Evolutionary conservation across 2,329 filamentous ascomycete species (phyloP).

Genomic region (Cladosporium sphaerospermum): DNA sequence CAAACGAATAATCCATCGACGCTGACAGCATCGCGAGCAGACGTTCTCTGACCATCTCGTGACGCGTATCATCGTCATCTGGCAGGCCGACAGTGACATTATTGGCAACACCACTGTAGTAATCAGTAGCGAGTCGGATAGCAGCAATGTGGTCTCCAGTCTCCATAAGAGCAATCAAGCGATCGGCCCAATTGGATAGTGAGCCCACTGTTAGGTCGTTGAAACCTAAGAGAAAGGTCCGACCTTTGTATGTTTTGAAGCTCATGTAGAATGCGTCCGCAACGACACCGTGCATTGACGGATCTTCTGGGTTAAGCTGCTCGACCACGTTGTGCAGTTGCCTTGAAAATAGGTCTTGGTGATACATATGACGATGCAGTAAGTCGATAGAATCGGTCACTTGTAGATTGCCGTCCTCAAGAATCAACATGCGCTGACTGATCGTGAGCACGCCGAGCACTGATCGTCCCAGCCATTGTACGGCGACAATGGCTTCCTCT

Average conservation of each 20-base stretch:
- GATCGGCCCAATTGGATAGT: conserved; percentile 94
- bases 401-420: conserved; percentile 82
- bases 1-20: conserved; percentile 81
- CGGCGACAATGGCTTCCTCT: conserved; percentile 89
- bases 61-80: conserved; percentile 68
- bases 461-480: conserved; percentile 94
- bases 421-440: conserved; percentile 83
- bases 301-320: conserved; percentile 77
- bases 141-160: conserved; percentile 92
- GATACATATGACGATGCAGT: conserved; percentile 85
- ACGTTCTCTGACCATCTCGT: conserved; percentile 79
- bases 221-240: conserved; percentile 87
- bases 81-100: conserved; percentile 91
- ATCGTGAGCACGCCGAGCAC: conserved; percentile 89
- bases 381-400: conserved; percentile 94
- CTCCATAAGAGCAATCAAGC: conserved; percentile 89
- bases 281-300: conserved; percentile 88
- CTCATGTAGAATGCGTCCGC: conserved; percentile 98
- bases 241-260: conserved; percentile 89
- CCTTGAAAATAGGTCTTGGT: conserved; percentile 80
- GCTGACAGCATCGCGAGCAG: conserved; percentile 89
- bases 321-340: conserved; percentile 83
- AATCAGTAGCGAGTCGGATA: conserved; percentile 82
- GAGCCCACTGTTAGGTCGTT: conserved; percentile 87
- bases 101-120: conserved; percentile 86